A percentile compares a stretch with the other conserved stretches of the same genome.
phyloP scores from a whole-genome alignment of 257 asterid species.

The Fraxinus quadrangulata region DNA sequence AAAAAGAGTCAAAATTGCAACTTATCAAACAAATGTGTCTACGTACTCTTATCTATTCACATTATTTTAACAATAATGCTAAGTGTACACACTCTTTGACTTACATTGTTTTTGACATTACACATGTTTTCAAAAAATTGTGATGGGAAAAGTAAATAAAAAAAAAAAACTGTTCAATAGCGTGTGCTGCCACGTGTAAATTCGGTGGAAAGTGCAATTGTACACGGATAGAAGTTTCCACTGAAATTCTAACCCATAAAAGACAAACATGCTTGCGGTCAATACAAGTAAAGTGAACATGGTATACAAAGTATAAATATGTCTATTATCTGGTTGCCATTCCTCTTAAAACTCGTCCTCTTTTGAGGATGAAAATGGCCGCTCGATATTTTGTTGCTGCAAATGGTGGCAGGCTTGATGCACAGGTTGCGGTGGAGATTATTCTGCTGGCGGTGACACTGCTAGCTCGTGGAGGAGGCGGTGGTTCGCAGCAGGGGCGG shows the following conservation, averaged over 20 bases:
- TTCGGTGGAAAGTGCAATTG: neutral
- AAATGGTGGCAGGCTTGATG: neutral
- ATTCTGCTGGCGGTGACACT: neutral
- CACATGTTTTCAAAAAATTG: no score
- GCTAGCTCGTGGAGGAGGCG: neutral
- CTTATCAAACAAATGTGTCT: no score
- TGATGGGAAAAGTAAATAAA: no score
- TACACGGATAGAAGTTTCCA: neutral
- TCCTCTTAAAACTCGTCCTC: conserved; percentile 2
- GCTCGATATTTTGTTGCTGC: no score
- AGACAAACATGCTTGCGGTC: neutral
- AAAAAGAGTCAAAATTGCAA: no score
- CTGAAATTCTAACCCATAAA: neutral
- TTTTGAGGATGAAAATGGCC: neutral
- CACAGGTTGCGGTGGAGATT: neutral
- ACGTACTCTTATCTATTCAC: no score
- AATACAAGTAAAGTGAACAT: neutral
- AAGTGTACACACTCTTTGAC: no score
- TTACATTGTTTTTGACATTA: no score
- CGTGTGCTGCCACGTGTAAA: neutral
- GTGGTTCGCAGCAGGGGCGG: neutral
- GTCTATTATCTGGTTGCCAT: neutral
- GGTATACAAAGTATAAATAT: neutral
- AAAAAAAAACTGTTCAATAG: no score
- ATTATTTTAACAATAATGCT: no score